Percentiles rank a stretch among this genome's conserved stretches.
Conservation (phyloP, 2,329 filamentous ascomycete genomes). For the Colletotrichum sp. region DNA sequence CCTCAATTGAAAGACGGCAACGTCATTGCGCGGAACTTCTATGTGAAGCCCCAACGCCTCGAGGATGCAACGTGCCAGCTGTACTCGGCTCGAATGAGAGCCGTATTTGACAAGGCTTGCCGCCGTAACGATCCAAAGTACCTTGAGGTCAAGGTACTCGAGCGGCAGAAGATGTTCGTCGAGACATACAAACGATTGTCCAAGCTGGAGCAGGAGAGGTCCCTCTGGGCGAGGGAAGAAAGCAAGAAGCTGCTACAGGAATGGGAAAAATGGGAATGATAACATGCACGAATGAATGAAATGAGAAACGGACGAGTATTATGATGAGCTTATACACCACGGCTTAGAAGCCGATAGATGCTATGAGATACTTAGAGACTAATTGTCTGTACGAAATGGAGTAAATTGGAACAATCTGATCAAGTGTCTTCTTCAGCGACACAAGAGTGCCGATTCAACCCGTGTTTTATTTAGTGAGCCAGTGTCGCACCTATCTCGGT, state of each 20-base stretch:
- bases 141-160: constrained; percentile 61
- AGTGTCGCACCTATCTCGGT: neutral
- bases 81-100: constrained; percentile 81
- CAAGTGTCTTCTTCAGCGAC: neutral
- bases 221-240: constrained; percentile 46
- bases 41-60: constrained; percentile 62
- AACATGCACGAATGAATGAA: constrained; percentile 16
- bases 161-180: constrained; percentile 64
- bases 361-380: constrained; percentile 4
- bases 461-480: neutral
- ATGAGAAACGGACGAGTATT: constrained; percentile 14
- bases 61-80: constrained; percentile 72
- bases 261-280: constrained; percentile 63
- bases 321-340: constrained; percentile 8
- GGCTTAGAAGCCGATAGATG: neutral
- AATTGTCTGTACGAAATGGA: constrained; percentile 2
- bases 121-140: constrained; percentile 70
- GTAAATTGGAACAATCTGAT: neutral
- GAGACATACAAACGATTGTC: constrained; percentile 62
- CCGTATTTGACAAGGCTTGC: constrained; percentile 72
- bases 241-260: constrained; percentile 57
- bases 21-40: constrained; percentile 70
- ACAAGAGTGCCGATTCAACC: too few relatives aligned
- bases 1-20: constrained; percentile 62
- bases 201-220: constrained; percentile 41